These are phyloP conservation scores for Penicillium arizonense DNA, from an alignment of 495 filamentous ascomycete species.

Conservation along the genomic window DNA sequence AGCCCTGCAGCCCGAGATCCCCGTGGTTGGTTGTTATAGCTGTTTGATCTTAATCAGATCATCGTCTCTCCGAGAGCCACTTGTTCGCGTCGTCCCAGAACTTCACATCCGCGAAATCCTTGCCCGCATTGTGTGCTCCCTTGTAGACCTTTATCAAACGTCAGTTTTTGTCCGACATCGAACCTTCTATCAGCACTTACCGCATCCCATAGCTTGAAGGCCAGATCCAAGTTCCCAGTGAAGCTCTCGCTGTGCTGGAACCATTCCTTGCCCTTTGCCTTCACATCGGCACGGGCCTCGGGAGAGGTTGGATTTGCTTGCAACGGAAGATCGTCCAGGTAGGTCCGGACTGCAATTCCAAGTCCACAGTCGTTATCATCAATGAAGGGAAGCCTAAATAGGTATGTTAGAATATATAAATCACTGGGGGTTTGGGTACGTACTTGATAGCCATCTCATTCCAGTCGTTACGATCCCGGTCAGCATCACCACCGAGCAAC, in stretches of 20 bases:
- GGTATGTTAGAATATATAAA: constrained; percentile 28
- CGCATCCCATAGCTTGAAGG: constrained; percentile 81
- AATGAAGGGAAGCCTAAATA: constrained; percentile 75
- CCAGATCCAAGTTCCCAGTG: constrained; percentile 70
- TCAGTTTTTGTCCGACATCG: constrained; percentile 5
- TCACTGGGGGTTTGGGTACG: constrained; percentile 23
- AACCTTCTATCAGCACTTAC: constrained; percentile 42
- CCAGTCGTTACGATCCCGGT: constrained; percentile 68
- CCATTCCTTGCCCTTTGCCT: constrained; percentile 61
- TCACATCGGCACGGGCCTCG: constrained; percentile 60
- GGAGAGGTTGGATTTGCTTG: constrained; percentile 53
- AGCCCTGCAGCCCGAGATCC: constrained; percentile 14
- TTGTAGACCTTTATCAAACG: constrained; percentile 50
- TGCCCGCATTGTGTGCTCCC: constrained; percentile 64
- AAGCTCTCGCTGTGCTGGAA: constrained; percentile 79
- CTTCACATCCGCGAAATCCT: constrained; percentile 60
- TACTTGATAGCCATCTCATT: constrained; percentile 71
- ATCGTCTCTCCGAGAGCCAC: constrained; percentile 58
- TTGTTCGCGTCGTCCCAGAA: constrained; percentile 64
- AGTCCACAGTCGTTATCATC: constrained; percentile 79
- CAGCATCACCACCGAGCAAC: constrained; percentile 73
- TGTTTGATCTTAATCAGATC: constrained; percentile 13
- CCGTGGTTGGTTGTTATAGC: constrained; percentile 12
- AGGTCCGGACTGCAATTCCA: constrained; percentile 88
- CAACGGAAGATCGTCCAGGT: constrained; percentile 78